Evolutionary conservation across 352 stramenopile genomes (phyloP).

Genomic region (Aphanomyces cochlioides): DNA sequence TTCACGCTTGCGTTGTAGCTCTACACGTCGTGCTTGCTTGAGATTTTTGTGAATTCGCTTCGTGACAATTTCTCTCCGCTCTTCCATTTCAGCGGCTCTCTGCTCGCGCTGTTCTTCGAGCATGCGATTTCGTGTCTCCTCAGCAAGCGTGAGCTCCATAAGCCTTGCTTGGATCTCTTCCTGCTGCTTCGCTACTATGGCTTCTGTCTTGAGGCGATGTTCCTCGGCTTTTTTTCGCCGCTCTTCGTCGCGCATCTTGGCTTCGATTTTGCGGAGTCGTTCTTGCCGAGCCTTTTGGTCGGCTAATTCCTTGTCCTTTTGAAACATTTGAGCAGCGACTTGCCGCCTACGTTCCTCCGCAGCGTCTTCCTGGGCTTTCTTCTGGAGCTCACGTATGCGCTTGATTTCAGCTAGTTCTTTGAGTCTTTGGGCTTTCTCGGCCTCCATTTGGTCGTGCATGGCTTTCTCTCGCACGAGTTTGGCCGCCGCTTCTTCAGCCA

Average conservation of each 20-base stretch:
- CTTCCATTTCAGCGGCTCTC: slow-evolving; percentile 62
- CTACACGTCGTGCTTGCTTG: slow-evolving; percentile 56
- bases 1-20: slow-evolving; percentile 59
- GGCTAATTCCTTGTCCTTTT: slow-evolving; percentile 61
- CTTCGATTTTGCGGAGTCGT: slow-evolving; percentile 57
- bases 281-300: slow-evolving; percentile 80
- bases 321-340: slow-evolving; percentile 62
- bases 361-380: slow-evolving; percentile 75
- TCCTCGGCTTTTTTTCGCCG: slow-evolving; percentile 71
- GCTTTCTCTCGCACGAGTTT: slow-evolving; percentile 66
- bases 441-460: slow-evolving; percentile 63
- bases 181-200: slow-evolving; percentile 57
- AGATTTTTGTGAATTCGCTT: slow-evolving; percentile 68
- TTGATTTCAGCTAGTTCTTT: slow-evolving; percentile 73
- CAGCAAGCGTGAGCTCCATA: slow-evolving; percentile 56
- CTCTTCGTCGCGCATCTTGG: slow-evolving; percentile 62
- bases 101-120: slow-evolving; percentile 66
- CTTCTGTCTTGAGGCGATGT: slow-evolving; percentile 55
- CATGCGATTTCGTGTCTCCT: slow-evolving; percentile 63
- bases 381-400: slow-evolving; percentile 72
- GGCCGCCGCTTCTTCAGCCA: slow-evolving; percentile 68
- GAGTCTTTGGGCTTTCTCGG: slow-evolving; percentile 54
- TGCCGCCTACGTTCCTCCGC: slow-evolving; percentile 72
- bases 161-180: slow-evolving; percentile 59
- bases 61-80: slow-evolving; percentile 50